Base-by-base conservation (phyloP, 139 green algal genomes). In the Chloropicon primus region DNA sequence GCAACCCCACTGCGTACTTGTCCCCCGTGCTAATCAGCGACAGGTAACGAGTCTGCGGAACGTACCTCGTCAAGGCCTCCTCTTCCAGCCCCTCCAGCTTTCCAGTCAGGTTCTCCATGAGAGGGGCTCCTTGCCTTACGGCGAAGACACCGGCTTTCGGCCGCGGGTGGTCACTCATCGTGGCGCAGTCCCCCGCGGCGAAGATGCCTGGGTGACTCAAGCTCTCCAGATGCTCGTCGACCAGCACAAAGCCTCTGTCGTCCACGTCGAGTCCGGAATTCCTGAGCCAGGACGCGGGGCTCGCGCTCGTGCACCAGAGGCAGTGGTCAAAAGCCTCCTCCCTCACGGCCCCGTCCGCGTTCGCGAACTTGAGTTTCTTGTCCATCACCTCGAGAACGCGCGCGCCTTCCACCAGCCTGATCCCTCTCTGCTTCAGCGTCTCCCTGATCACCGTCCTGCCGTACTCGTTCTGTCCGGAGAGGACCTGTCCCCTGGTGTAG, bases 81-180 rank as follows among this genome's bases (percentile, higher is more conserved):
- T 5, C 10, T n/a, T 62, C 41, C 41, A 5, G 5, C 0, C 83
- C 90, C 0, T 77, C 29, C 74, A 98, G 82, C 0, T 77, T 81
- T 2, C 87, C 79, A 25, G 87, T 84, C 5, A 99, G 81, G 80
- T 99, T 99, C 25, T 89, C 85, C 1, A 90, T 82, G 27, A 99
- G 82, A 0, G 90, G 87, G 0, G 88, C 86, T 0, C 92, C 92
- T 83, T 93, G 89, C 2, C 93, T 83, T 23, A 99, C 95, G 2
- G 95, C 95, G 84, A 92, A 98, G 1, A 99, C 95, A n/a, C 95
- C 95, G 0, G 95, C 94, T 77, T 98, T 99, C 21, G 94, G 95
- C 21, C 95, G 82, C 1, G 95, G 95, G 85, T 97, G 76, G 0
- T 24, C 25, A 0, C 24, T 54, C 21, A 26, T 17, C 27, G 74